Conservation (phyloP, 805 yeast species). For the Starmerella vitae region DNA sequence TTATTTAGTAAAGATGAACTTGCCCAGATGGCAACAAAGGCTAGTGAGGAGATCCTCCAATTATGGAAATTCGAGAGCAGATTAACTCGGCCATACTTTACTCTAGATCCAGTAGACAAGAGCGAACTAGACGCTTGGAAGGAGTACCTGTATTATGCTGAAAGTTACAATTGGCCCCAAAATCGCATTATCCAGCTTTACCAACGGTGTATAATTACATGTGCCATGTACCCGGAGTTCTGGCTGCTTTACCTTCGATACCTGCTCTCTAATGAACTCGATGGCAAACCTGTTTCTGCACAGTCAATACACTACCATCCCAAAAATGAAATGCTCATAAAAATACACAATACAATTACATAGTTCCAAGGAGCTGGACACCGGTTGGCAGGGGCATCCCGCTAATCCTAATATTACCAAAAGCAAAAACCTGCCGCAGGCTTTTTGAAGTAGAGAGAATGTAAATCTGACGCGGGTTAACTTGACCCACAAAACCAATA, state of each 20-base stretch:
- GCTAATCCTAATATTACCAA: conserved; percentile 37
- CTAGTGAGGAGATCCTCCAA: conserved; percentile 40
- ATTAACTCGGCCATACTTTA: conserved; percentile 47
- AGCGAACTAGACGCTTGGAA: conserved; percentile 46
- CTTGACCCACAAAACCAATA: conserved; percentile 63
- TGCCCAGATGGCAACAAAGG: conserved; percentile 25
- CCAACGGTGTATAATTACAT: conserved; percentile 47
- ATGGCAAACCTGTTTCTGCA: background rate
- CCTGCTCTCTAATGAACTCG: conserved; percentile 22
- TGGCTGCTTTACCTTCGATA: conserved; percentile 63
- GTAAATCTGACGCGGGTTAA: conserved; percentile 57
- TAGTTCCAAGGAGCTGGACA: conserved; percentile 22
- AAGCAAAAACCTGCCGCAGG: conserved; percentile 58
- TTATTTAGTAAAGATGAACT: conserved; percentile 2
- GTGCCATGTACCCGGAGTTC: conserved; percentile 43
- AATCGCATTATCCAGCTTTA: conserved; percentile 35
- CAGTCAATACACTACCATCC: conserved; percentile 12
- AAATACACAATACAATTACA: conserved; percentile 9
- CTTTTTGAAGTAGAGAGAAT: conserved; percentile 48
- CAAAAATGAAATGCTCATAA: background rate
- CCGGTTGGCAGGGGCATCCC: conserved; percentile 24
- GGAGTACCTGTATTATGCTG: conserved; percentile 46
- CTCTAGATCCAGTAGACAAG: conserved; percentile 34
- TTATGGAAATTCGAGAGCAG: conserved; percentile 69
- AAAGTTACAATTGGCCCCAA: conserved; percentile 22